These are phyloP conservation scores for Xylaria flabelliformis DNA, from an alignment of 495 filamentous ascomycete genomes.

Conservation along the genomic window DNA sequence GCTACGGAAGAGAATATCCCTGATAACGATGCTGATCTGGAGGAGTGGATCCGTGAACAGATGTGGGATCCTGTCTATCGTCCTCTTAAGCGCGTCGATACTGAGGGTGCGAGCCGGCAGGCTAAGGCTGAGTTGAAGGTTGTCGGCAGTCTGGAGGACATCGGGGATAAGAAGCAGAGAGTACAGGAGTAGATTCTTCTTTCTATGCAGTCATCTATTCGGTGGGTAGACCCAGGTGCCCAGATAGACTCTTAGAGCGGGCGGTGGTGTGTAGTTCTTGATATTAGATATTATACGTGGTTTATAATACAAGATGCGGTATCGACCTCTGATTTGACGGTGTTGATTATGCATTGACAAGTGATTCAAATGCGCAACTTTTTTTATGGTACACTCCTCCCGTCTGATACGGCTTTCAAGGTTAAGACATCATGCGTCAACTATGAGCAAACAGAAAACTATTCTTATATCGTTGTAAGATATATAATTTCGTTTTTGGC, in stretches of 20 bases:
- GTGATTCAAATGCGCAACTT: no score
- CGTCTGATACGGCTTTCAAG: background rate
- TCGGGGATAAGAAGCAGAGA: constrained; percentile 18
- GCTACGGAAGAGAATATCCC: constrained; percentile 67
- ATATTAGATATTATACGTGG: background rate
- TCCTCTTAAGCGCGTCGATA: constrained; percentile 62
- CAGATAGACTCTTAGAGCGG: background rate
- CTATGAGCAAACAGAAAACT: background rate
- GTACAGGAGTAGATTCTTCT: constrained; percentile 13
- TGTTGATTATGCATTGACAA: no score
- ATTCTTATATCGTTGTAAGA: background rate
- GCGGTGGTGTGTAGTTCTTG: background rate
- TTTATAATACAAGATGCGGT: background rate
- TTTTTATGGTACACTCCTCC: background rate
- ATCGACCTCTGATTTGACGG: background rate
- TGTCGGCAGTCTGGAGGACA: constrained; percentile 44
- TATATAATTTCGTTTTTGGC: background rate
- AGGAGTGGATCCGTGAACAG: constrained; percentile 84
- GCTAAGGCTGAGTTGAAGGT: constrained; percentile 68
- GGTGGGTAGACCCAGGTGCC: background rate
- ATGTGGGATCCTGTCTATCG: constrained; percentile 88
- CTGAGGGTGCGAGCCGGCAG: constrained; percentile 53
- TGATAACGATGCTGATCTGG: constrained; percentile 60
- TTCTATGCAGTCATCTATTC: background rate
- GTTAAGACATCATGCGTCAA: no score